Percentiles rank a stretch among this genome's conserved stretches.
Evolutionary conservation across 345 rosid species (phyloP).

Genomic region (Mercurialis annua): DNA sequence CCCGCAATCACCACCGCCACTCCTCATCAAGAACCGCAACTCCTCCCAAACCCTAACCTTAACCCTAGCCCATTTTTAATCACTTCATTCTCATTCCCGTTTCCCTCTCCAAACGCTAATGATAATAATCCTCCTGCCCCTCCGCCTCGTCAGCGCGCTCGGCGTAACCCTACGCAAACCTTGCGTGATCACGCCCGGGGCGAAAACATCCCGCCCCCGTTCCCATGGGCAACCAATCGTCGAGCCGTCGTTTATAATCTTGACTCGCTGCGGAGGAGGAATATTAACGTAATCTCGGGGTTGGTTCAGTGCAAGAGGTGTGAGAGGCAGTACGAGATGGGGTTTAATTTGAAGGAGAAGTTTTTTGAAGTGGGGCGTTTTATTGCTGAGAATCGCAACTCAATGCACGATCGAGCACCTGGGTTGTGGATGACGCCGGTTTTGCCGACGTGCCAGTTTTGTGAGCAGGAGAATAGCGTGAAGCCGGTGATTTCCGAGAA

Average conservation of each 20-base stretch:
- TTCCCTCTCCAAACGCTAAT: background rate
- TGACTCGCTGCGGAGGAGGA: slow-evolving; percentile 32
- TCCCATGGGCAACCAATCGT: slow-evolving; percentile 59
- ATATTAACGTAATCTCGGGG: slow-evolving; percentile 39
- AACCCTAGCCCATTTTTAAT: background rate
- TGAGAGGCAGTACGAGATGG: slow-evolving; percentile 40
- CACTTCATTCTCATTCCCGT: no score
- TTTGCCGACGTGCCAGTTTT: slow-evolving; percentile 40
- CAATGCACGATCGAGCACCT: slow-evolving; percentile 73
- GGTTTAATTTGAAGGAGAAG: slow-evolving; percentile 48
- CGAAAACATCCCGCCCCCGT: slow-evolving; percentile 43
- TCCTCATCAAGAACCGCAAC: background rate
- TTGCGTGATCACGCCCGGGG: slow-evolving; percentile 27
- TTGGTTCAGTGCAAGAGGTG: slow-evolving; percentile 68
- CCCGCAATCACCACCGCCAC: background rate
- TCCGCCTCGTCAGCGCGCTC: slow-evolving; percentile 15
- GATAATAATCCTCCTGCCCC: background rate
- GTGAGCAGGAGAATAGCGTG: slow-evolving; percentile 49
- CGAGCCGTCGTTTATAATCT: slow-evolving; percentile 50
- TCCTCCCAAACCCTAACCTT: slow-evolving; percentile 1
- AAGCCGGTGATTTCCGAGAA: slow-evolving; percentile 52
- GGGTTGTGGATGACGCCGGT: slow-evolving; percentile 50
- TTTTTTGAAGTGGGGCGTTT: slow-evolving; percentile 41
- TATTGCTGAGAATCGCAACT: slow-evolving; percentile 22
- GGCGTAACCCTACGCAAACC: slow-evolving; percentile 23